Evolutionary conservation across 805 yeast genomes (phyloP).

Genomic region (Wickerhamomyces alni): DNA sequence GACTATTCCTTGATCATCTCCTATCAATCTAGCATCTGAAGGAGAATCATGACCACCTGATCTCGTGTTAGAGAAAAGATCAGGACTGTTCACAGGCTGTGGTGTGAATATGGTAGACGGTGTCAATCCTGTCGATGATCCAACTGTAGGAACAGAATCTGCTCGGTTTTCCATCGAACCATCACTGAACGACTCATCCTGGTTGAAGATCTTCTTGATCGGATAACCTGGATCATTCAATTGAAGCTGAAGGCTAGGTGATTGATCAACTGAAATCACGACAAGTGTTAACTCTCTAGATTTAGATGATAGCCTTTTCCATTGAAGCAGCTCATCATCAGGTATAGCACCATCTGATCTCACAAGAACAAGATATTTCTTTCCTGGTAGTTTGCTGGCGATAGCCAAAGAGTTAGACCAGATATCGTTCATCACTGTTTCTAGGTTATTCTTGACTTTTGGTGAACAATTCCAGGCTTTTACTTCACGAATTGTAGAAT

Average conservation of each 20-base stretch:
- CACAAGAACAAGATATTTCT: conserved; percentile 59
- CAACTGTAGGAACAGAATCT: conserved; percentile 19
- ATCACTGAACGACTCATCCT: conserved; percentile 15
- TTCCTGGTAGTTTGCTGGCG: conserved; percentile 27
- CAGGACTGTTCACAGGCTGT: conserved; percentile 22
- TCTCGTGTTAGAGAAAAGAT: conserved; percentile 15
- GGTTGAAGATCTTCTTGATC: conserved; percentile 27
- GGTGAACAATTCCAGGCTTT: conserved; percentile 56
- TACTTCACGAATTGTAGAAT: conserved; percentile 55
- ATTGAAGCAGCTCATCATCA: conserved; percentile 74
- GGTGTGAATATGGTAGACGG: conserved; percentile 23
- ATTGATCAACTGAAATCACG: conserved; percentile 61
- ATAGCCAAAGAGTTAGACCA: conserved; percentile 53
- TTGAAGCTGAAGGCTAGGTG: conserved; percentile 40
- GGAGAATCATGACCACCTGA: conserved; percentile 13
- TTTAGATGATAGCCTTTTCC: conserved; percentile 66
- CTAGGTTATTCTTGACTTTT: conserved; percentile 32
- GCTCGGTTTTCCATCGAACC: background rate
- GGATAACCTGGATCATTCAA: conserved; percentile 27
- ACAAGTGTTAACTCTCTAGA: conserved; percentile 52
- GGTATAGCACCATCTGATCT: conserved; percentile 69
- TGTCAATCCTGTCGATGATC: conserved; percentile 22
- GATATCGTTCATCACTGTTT: conserved; percentile 57
- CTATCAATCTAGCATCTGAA: conserved; percentile 5
- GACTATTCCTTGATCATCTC: conserved; percentile 21